Evolutionary conservation across 371 early-diverging fungal genomes (phyloP), one percentile per base, ranked within the genome.

Genomic region (Mortierella sp.): DNA sequence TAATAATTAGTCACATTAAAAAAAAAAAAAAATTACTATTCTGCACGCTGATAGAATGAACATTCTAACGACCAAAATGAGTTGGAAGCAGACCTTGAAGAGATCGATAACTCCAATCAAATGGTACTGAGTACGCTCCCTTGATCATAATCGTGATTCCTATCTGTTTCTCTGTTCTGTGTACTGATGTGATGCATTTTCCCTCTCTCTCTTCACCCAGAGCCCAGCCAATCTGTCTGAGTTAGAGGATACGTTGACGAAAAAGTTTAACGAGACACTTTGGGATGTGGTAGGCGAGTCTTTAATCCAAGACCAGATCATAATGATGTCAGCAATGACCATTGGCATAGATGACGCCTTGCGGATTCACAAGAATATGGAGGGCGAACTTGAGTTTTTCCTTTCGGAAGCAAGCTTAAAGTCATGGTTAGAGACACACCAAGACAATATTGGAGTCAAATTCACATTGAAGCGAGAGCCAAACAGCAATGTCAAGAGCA

Each of bases 241-340:
- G 21, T 21, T 50, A 6, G 50, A 50, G 19, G n/a, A 50, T 16
- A 1, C 50, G 16, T 21, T 50, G 21, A 19, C 50, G 19, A 50
- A 50, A 19, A 50, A n/a, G 21, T 21, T 50, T 50, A 50, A 50
- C 21, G 50, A 50, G 50, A 50, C 50, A 6, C 50, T 50, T 19
- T 50, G 50, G 50, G 50, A 50, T 50, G 50, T 50, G 10, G 50
- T 50, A n/a, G 50, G 50, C 15, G 50, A 50, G 16, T 50, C 50
- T n/a, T 6, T 50, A 19, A 15, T 50, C 15, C 15, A 19, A 19
- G 50, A 50, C 50, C 50, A 6, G 21, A 50, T 6, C 21, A 50
- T 50, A 1, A 19, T 2, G 50, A 16, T 19, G 6, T 50, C 50
- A 50, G 50, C 50, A 50, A 50, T 6, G 50, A 50, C 19, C 21